Base-by-base conservation (phyloP, 2,329 filamentous ascomycete genomes). In the Alternaria hordeiaustralica region DNA sequence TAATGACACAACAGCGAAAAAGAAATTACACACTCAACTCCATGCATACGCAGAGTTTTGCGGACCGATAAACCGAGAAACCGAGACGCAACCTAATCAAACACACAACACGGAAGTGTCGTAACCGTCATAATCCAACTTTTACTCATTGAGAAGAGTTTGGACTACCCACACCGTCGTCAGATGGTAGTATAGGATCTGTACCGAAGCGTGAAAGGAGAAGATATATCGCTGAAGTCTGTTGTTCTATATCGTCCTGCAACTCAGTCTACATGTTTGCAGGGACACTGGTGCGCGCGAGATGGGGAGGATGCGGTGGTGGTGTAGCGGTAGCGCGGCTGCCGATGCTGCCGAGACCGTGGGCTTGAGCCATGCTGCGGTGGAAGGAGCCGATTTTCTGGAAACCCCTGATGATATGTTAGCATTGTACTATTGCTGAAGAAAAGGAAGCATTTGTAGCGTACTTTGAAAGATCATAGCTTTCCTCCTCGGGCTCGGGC, bases 381-480 rank as follows among this genome's bases (percentile, higher is more conserved):
- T 85, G 83, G 67, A 83, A 85, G 3, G 80, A 79, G 26, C 83
- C 83, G 54, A 85, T 85, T 33, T 82, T 82, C 65, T 84, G 82
- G 73, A 85, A 85, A 23, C 83, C 83, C 76, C 83, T 84, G 63
- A 23, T 13, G 46, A 33, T 0, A 15, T 26, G 60, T 78, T 66
- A 78, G 71, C 30, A 53, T 58, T 8, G 13, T 4, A 18, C 0
- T 3, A 4, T 53, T 23, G 23, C 5, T 7, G 0, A 5, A 10
- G 11, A 5, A 0, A 13, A 3, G 12, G n/a, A 23, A 9, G 18
- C 11, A 6, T 30, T 26, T 12, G 43, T 13, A 15, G 78, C 82
- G 78, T 76, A 84, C 83, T 84, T 85, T 49, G 80, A 81, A 49
- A 85, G 75, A 76, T 85, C 83, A 61, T 84, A 84, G 15, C 82